Base-by-base conservation (phyloP, 108 stramenopile genomes). In the Ochromonas danica region DNA sequence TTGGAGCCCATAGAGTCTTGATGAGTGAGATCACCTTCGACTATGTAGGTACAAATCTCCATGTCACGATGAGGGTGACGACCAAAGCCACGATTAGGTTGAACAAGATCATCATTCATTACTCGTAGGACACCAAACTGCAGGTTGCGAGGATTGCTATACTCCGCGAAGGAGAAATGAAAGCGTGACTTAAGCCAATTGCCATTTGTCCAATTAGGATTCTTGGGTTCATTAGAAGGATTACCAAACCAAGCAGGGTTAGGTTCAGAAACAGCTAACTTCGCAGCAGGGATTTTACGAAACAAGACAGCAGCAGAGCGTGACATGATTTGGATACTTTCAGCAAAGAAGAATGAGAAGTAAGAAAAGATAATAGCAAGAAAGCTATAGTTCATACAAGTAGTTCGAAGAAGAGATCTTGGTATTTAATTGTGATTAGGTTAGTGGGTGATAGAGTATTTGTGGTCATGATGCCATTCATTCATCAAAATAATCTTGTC, bases 171-270 rank as follows among this genome's bases (percentile, higher is more conserved):
- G 17, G 82, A 83, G 72, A 92, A 94, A 79, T 94, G 93, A 70
- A 94, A 94, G 25, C 91, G 84, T 61, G 82, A 84, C 84, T 91
- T 89, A 63, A 94, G 90, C 93, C 93, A 94, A 87, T 91, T 91
- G 41, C 43, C 40, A 40, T 14, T 27, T 80, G 65, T 80, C 71
- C 63, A 67, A 3, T 35, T 35, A 25, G 63, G 17, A 33, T 67
- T 67, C 33, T 36, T 28, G 33, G 30, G 6, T 36, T 67, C 63
- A 36, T 67, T 67, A 36, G 31, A 3, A 10, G 63, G 63, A 67
- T 67, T 67, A 10, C 63, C 63, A 67, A 67, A 67, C 63, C 63
- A 67, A 10, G 30, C 31, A 36, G 63, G 63, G 31, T 67, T 33
- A 31, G 63, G 63, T 36, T 67, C 63, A 14, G 63, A 67, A 6